Evolutionary conservation across 1,139 yeast genomes (phyloP).

Genomic region (Pichiaceae sp.): DNA sequence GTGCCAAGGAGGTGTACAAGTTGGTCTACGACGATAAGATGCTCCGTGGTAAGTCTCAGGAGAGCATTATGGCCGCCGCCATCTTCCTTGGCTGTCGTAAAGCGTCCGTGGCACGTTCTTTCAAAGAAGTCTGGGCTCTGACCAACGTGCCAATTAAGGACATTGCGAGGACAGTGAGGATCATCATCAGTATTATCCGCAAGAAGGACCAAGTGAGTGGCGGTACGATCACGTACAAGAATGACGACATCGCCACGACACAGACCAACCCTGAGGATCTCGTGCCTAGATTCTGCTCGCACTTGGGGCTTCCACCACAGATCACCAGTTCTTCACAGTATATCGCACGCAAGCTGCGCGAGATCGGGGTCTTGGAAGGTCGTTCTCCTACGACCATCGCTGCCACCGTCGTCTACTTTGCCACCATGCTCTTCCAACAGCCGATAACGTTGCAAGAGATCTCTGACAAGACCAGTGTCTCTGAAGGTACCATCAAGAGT

Average conservation of each 20-base stretch:
- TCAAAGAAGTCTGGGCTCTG: conserved; percentile 92
- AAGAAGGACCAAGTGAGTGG: conserved; percentile 44
- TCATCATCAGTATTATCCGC: conserved; percentile 70
- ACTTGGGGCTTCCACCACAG: conserved; percentile 77
- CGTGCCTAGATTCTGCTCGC: conserved; percentile 93
- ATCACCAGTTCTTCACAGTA: conserved; percentile 91
- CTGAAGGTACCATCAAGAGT: conserved; percentile 95
- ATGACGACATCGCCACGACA: conserved; percentile 66
- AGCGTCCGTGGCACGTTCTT: conserved; percentile 90
- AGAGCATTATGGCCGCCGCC: conserved; percentile 94
- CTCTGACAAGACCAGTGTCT: conserved; percentile 93
- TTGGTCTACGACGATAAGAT: conserved; percentile 83
- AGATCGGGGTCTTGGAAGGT: conserved; percentile 91
- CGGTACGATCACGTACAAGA: conserved; percentile 26
- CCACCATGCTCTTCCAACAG: conserved; percentile 75
- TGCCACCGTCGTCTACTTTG: conserved; percentile 94
- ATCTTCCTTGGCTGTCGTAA: conserved; percentile 92
- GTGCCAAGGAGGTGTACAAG: conserved; percentile 94
- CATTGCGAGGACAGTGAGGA: conserved; percentile 79
- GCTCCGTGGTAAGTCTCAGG: conserved; percentile 86
- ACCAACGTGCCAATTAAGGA: conserved; percentile 93
- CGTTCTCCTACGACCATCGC: conserved; percentile 97
- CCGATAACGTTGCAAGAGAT: conserved; percentile 62
- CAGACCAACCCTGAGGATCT: conserved; percentile 93
- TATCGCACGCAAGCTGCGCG: conserved; percentile 83